Evolutionary conservation across 192 early-diverging fungal species (phyloP).

Genomic region (Linnemannia schmuckeri): DNA sequence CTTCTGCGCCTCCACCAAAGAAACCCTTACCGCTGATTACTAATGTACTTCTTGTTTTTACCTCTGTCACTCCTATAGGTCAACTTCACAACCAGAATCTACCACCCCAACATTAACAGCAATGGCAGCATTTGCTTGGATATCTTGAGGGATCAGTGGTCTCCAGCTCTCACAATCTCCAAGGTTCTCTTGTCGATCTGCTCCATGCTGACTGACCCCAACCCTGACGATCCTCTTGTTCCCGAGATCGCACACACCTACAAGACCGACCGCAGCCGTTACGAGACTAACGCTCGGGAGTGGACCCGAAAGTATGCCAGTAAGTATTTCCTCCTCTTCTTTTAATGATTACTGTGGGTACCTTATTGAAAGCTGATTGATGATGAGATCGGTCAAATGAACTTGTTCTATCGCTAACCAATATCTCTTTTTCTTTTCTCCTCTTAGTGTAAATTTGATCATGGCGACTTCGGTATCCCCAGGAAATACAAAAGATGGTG

Average conservation of each 20-base stretch:
- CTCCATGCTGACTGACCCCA: conserved; percentile 98
- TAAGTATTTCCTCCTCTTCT: conserved; percentile 32
- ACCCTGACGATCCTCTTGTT: conserved; percentile 97
- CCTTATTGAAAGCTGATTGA: neutral
- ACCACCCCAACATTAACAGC: conserved; percentile 99
- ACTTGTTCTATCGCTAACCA: neutral
- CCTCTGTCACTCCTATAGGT: conserved; percentile 63
- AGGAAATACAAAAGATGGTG: conserved; percentile 1
- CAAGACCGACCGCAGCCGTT: conserved; percentile 92
- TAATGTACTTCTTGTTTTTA: conserved; percentile 1
- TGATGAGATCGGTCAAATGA: neutral
- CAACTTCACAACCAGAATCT: conserved; percentile 96
- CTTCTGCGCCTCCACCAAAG: no score
- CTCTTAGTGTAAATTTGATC: conserved; percentile 31
- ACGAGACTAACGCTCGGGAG: conserved; percentile 92
- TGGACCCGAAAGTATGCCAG: conserved; percentile 95
- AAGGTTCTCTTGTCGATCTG: conserved; percentile 99
- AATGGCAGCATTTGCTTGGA: conserved; percentile 99
- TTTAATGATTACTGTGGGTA: neutral
- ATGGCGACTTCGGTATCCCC: conserved; percentile 11
- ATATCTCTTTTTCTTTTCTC: neutral
- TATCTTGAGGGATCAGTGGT: conserved; percentile 99
- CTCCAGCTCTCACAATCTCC: conserved; percentile 97
- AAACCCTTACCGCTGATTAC: neutral
- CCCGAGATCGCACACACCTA: conserved; percentile 98